Evolutionary conservation across 2,329 filamentous ascomycete genomes (phyloP).

Genomic region (Davidsoniella australis): DNA sequence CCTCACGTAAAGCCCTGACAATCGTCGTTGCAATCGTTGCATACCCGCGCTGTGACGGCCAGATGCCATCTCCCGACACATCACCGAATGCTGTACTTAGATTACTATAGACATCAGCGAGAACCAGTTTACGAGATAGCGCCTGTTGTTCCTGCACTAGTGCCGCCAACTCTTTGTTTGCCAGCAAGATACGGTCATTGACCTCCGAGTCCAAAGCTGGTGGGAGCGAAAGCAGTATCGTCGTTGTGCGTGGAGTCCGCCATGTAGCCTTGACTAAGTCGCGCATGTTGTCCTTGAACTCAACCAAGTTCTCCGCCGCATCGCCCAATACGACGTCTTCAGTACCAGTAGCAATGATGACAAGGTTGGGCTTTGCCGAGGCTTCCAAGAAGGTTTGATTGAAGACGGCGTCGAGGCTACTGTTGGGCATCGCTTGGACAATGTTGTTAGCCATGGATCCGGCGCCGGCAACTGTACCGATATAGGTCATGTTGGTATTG

Average conservation of each 20-base stretch:
- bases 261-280: constrained; percentile 19
- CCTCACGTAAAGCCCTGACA: constrained; percentile 19
- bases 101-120: constrained; percentile 21
- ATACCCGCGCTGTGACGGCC: constrained; percentile 22
- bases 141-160: constrained; percentile 12
- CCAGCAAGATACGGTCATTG: no score
- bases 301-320: constrained; percentile 15
- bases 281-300: constrained; percentile 17
- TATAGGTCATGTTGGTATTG: constrained; percentile 20
- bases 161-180: no score
- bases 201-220: constrained; percentile 15
- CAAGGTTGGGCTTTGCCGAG: constrained; percentile 20
- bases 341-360: constrained; percentile 24
- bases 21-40: constrained; percentile 21
- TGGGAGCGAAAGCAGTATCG: constrained; percentile 20
- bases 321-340: constrained; percentile 18
- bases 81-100: constrained; percentile 14
- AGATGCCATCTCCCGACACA: constrained; percentile 19
- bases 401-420: constrained; percentile 20
- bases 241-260: constrained; percentile 18
- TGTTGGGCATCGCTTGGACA: constrained; percentile 23
- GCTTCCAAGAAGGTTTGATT: constrained; percentile 18
- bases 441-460: constrained; percentile 23
- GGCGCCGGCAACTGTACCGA: constrained; percentile 20
- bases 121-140: constrained; percentile 16